Conservation (phyloP, 805 yeast species). For the Pichia gijzeniarum region DNA sequence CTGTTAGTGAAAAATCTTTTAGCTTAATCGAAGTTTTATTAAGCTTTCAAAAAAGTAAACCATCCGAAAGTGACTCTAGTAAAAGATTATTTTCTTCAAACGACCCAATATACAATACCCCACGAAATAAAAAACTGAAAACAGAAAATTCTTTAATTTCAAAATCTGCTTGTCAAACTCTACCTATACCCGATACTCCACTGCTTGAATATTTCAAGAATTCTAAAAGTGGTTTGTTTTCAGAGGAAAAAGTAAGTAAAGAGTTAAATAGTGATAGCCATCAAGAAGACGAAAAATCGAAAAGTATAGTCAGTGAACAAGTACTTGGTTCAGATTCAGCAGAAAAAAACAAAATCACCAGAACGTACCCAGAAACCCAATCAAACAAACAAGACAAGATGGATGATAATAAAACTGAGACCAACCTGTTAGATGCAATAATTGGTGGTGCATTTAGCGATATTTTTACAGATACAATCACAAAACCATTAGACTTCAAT, state of each 20-base stretch:
- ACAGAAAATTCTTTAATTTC: constrained; percentile 26
- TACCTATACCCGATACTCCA: constrained; percentile 11
- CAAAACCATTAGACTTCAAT: constrained; percentile 19
- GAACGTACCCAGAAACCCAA: background rate
- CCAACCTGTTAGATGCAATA: constrained; percentile 12
- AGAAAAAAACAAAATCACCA: no score
- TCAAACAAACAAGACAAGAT: background rate
- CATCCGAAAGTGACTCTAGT: background rate
- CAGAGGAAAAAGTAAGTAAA: constrained; percentile 20
- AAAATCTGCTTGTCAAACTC: constrained; percentile 14
- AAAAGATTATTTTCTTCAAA: background rate
- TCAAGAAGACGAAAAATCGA: background rate
- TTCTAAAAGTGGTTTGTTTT: constrained; percentile 7
- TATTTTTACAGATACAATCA: constrained; percentile 46
- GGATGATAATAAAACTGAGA: background rate
- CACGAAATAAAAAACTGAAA: constrained; percentile 11
- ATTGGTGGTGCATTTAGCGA: constrained; percentile 24
- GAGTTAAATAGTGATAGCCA: constrained; percentile 13
- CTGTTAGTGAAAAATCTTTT: constrained; percentile 24
- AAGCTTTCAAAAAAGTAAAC: constrained; percentile 2
- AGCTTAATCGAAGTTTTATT: constrained; percentile 50
- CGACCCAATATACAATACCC: constrained; percentile 1
- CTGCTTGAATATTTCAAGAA: constrained; percentile 9
- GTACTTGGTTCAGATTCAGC: no score
- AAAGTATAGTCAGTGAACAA: no score